These are phyloP conservation scores for Waltergamsia citrina DNA, from an alignment of 2,329 filamentous ascomycete species.

Conservation along the genomic window DNA sequence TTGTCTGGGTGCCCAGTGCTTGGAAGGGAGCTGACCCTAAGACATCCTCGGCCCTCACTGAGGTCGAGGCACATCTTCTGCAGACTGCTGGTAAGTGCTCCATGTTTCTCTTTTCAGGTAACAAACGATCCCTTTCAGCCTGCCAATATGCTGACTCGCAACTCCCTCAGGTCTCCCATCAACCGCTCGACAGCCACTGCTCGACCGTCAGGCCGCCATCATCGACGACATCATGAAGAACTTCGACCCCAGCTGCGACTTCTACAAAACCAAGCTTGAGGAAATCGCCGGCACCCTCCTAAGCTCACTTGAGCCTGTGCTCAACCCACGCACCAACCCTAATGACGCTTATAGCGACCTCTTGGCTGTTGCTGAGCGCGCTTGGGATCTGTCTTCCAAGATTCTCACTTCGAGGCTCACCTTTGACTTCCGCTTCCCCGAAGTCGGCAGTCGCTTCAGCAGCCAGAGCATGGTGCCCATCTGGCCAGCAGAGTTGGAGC, in stretches of 20 bases:
- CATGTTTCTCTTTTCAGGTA: too few species aligned
- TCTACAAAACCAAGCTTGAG: conserved; percentile 22
- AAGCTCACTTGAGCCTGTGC: conserved; percentile 25
- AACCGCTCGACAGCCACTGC: conserved; percentile 25
- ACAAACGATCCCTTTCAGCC: neutral
- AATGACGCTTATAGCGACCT: conserved; percentile 31
- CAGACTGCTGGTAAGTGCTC: conserved; percentile 19
- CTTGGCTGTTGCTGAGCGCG: conserved; percentile 25
- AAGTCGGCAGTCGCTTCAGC: conserved; percentile 38
- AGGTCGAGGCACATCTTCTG: conserved; percentile 23
- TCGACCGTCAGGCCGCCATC: conserved; percentile 24
- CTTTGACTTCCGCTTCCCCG: conserved; percentile 39
- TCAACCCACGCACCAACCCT: conserved; percentile 16
- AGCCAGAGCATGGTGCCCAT: conserved; percentile 36
- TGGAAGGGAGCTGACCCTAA: conserved; percentile 27
- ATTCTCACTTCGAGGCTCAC: conserved; percentile 34
- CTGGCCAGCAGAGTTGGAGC: conserved; percentile 26
- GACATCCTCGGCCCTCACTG: conserved; percentile 20
- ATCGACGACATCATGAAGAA: conserved; percentile 26
- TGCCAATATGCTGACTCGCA: neutral
- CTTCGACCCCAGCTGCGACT: conserved; percentile 16
- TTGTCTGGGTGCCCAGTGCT: conserved; percentile 27
- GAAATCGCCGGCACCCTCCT: conserved; percentile 31
- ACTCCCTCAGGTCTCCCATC: conserved; percentile 20
- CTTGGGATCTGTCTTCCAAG: conserved; percentile 34